These are phyloP conservation scores for Kurtzmaniella cleridarum DNA, from an alignment of 805 yeast species.

Conservation along the genomic window DNA sequence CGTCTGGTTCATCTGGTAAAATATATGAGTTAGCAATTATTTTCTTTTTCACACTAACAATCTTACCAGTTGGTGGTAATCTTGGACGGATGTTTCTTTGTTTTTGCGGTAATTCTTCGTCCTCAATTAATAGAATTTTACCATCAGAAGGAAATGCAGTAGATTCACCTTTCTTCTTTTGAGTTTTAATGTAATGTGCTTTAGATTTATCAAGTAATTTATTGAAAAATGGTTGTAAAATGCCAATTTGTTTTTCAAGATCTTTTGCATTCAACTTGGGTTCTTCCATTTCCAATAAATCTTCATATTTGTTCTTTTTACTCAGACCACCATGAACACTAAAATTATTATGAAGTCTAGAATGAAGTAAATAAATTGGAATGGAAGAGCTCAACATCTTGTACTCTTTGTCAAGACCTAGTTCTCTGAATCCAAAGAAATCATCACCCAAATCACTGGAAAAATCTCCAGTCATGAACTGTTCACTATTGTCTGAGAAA, in stretches of 20 bases:
- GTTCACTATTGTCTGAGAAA: conserved; percentile 88
- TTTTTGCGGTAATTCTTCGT: conserved; percentile 78
- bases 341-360: conserved; percentile 60
- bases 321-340: conserved; percentile 38
- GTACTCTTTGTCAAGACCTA: conserved; percentile 90
- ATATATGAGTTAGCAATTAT: conserved; percentile 49
- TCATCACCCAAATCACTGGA: conserved; percentile 93
- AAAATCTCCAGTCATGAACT: conserved; percentile 91
- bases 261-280: conserved; percentile 48
- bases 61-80: conserved; percentile 88
- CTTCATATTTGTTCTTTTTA: conserved; percentile 56
- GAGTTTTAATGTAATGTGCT: conserved; percentile 35
- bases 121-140: conserved; percentile 52
- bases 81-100: conserved; percentile 71
- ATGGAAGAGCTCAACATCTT: conserved; percentile 79
- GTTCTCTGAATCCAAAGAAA: conserved; percentile 92
- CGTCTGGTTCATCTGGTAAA: conserved; percentile 27
- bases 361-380: conserved; percentile 83
- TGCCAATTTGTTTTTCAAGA: conserved; percentile 49
- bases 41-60: conserved; percentile 64
- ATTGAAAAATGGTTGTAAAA: conserved; percentile 49
- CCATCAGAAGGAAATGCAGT: conserved; percentile 36
- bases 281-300: conserved; percentile 52
- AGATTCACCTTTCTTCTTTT: conserved; percentile 35
- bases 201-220: conserved; percentile 38